Conservation (phyloP, 176 grass and related monocot genomes). For the Puya raimondii region DNA sequence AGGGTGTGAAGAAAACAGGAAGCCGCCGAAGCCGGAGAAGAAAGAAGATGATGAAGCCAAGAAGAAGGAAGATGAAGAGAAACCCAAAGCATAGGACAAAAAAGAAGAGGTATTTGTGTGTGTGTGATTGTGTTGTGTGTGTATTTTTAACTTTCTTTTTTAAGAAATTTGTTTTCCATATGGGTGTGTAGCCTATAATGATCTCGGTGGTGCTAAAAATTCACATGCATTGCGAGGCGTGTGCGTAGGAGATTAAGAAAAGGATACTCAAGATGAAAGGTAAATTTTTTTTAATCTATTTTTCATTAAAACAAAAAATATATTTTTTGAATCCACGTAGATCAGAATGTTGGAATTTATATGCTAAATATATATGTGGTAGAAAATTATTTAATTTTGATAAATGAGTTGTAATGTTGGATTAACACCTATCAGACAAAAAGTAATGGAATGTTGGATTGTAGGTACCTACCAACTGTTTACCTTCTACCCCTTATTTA, state of each 20-base stretch:
- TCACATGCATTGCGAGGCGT: conserved; percentile 81
- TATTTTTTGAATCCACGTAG: not conserved
- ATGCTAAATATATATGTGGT: no score
- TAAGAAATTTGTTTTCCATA: not conserved
- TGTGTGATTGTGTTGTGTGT: no score
- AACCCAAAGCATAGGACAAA: conserved; percentile 38
- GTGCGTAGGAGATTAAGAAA: conserved; percentile 55
- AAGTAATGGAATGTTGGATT: no score
- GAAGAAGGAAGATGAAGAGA: conserved; percentile 28
- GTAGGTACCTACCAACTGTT: no score
- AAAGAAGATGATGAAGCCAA: conserved; percentile 22
- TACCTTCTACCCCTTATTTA: no score
- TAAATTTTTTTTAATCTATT: not conserved
- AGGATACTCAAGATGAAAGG: conserved; percentile 90
- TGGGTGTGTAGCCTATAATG: conserved; percentile 32
- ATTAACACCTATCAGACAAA: no score
- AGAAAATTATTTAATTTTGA: no score
- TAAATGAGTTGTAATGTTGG: no score
- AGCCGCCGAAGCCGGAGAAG: no score
- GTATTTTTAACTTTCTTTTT: not conserved
- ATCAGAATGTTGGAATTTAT: no score
- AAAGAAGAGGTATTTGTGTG: conserved; percentile 4
- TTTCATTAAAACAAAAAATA: not conserved
- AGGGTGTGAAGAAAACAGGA: no score
- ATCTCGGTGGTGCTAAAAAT: conserved; percentile 63